phyloP scores from a whole-genome alignment of 2,329 filamentous ascomycete species.

The Neopestalotiopsis rosae region DNA sequence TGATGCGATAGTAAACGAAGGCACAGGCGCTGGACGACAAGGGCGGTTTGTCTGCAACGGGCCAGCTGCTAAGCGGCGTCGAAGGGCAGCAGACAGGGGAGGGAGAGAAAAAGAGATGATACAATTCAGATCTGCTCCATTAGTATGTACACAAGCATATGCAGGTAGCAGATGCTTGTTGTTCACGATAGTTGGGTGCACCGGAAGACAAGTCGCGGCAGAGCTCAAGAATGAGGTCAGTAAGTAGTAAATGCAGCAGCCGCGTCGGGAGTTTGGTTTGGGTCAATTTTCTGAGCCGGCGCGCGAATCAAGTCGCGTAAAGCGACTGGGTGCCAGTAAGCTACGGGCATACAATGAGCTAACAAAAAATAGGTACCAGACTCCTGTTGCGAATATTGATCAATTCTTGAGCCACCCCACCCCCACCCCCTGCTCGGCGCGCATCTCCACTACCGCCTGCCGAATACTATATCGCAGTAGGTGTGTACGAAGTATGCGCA shows the following conservation, averaged over 20 bases:
- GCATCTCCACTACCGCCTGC: not conserved
- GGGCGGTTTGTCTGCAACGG: conserved; percentile 1
- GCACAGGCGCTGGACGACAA: not conserved
- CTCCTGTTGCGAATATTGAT: not conserved
- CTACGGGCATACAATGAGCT: not conserved
- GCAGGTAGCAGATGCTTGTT: not conserved
- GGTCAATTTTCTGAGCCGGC: conserved; percentile 10
- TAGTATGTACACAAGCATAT: not conserved
- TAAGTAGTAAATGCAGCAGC: conserved; percentile 1
- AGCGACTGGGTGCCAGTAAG: not conserved
- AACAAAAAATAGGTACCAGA: not conserved
- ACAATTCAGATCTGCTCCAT: not conserved
- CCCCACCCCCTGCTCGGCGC: not conserved
- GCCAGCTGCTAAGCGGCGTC: not conserved
- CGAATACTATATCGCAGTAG: not conserved
- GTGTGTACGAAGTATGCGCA: no score
- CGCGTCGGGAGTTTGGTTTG: conserved; percentile 1
- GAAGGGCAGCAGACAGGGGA: not conserved
- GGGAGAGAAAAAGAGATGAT: not conserved
- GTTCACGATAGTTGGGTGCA: not conserved
- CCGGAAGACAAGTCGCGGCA: not conserved
- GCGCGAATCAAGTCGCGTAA: conserved; percentile 15
- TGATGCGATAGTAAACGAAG: conserved; percentile 15
- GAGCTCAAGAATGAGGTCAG: conserved; percentile 9
- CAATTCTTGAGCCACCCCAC: not conserved